Base-by-base conservation (phyloP, 1,284 basidiomycete species). In the Austroboletus novae-zelandiae region DNA sequence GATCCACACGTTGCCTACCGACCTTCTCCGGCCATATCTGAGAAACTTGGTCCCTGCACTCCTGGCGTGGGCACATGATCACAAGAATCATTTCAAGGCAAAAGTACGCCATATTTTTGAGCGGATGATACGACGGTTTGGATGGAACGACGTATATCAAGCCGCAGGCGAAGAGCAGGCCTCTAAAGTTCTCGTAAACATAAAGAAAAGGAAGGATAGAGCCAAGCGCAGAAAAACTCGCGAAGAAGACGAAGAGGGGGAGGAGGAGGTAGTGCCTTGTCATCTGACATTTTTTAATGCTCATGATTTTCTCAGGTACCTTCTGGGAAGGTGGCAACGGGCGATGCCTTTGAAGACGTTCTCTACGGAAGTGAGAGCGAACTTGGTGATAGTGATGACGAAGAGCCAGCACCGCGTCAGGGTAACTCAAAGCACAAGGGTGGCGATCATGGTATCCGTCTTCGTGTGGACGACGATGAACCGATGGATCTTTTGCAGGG, bases 81-180 rank as follows among this genome's bases (percentile, higher is more conserved):
- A 99, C 75, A 96, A 96, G 70, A 98, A 99, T 66, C 96, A 98
- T 69, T 99, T 99, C 83, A 99, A 99, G 71, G 79, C 82, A 49
- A 98, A 98, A 74, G 92, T 98, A 13, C 83, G 94, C 41, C 95
- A 98, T 71, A 94, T 99, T 53, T 94, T 99, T 61, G 97, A 99
- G 75, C 84, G 97, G 42, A 86, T 99, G 80, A 80, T 99, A 56
- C 79, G 96, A 54, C 82, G 94, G 55, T 97, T 98, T 64, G 89
- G 88, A 0, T 97, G 84, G 76, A 86, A 95, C 45, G 86, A 86
- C 18, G 84, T 99, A 7, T 89, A 89, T 62, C 71, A 76, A 15
- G 81, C 81, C 55, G 89, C 90, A 29, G 86, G 88, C 17, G 84
- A 89, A 59, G 87, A 87, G 45, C 82, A 89, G 41, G 81, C 82